Evolutionary conservation across 2,329 filamentous ascomycete genomes (phyloP), one percentile per base, ranked within the genome.

Genomic region (Exophiala dermatitidis): DNA sequence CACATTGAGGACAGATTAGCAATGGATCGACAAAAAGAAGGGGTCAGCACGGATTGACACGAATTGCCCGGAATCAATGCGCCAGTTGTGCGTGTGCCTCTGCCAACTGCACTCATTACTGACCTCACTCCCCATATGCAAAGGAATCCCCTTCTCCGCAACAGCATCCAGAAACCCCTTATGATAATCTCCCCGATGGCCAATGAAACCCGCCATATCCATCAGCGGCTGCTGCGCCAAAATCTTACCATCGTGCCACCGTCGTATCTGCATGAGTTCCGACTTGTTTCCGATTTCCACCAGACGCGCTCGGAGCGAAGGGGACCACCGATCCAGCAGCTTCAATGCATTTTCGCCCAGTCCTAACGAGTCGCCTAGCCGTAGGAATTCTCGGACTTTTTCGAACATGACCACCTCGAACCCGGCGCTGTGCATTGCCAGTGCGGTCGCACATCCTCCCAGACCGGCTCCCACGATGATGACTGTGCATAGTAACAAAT

Each of bases 341-440:
- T 58, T 68, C 68, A 60, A 49, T 50, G 62, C 53, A 56, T 64
- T 52, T 59, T 62, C 48, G 43, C 62, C 48, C 45, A 61, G 49
- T 46, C 66, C 64, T 12, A 67, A 60, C 6, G 64, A 66, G 57
- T 77, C 74, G 4, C 75, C 75, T 1, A 76, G 67, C 2, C 70
- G 66, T 52, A 72, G 70, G 37, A 75, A 69, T 54, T 69, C 69
- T 1, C 71, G 64, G 52, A 76, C 71, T 38, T 57, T 60, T 48
- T 58, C 80, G 64, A 82, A 81, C 55, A 84, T 73, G 50, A 74
- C 68, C 12, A 81, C 80, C 8, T 73, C 69, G 63, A 83, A 81
- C 10, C 81, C 81, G 58, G 83, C 78, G 10, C 79, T 75, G 56
- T 78, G 74, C 62, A 80, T 82, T 67, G 84, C 81, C 56, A 84